Conservation (phyloP, 2,329 filamentous ascomycete species). For the Alternaria burnsii region DNA sequence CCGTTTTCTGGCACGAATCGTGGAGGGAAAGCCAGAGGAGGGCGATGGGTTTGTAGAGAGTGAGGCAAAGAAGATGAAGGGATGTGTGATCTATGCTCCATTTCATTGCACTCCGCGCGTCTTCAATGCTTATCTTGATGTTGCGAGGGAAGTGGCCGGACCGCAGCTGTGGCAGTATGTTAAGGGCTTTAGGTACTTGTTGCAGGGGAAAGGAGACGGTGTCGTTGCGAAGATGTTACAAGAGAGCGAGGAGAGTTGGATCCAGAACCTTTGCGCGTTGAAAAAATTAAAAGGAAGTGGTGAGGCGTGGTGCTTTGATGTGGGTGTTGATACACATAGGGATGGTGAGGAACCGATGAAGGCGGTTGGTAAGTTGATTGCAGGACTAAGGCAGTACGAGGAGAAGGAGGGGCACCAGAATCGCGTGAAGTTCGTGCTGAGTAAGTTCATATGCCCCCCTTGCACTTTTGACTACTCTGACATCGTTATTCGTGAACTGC, state of each 20-base stretch:
- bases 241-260: slow-evolving; percentile 39
- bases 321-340: slow-evolving; percentile 83
- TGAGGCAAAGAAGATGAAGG: slow-evolving; percentile 64
- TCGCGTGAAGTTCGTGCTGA: slow-evolving; percentile 70
- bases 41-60: slow-evolving; percentile 62
- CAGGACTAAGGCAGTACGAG: slow-evolving; percentile 52
- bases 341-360: slow-evolving; percentile 71
- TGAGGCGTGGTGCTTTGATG: slow-evolving; percentile 75
- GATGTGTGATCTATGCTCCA: slow-evolving; percentile 86
- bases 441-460: slow-evolving; percentile 57
- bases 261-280: neutral
- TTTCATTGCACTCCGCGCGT: slow-evolving; percentile 69
- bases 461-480: neutral
- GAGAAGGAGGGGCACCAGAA: slow-evolving; percentile 63
- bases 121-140: slow-evolving; percentile 71
- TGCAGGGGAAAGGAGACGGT: slow-evolving; percentile 65
- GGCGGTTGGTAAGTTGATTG: slow-evolving; percentile 47
- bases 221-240: slow-evolving; percentile 60
- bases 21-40: slow-evolving; percentile 70
- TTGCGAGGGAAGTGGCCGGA: slow-evolving; percentile 69
- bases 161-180: slow-evolving; percentile 70
- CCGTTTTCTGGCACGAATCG: slow-evolving; percentile 71
- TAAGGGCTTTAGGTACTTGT: slow-evolving; percentile 81
- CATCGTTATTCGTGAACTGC: neutral
- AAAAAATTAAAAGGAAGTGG: slow-evolving; percentile 63